Conservation (phyloP, 2,329 filamentous ascomycete species). For the Alternaria ethzedia region DNA sequence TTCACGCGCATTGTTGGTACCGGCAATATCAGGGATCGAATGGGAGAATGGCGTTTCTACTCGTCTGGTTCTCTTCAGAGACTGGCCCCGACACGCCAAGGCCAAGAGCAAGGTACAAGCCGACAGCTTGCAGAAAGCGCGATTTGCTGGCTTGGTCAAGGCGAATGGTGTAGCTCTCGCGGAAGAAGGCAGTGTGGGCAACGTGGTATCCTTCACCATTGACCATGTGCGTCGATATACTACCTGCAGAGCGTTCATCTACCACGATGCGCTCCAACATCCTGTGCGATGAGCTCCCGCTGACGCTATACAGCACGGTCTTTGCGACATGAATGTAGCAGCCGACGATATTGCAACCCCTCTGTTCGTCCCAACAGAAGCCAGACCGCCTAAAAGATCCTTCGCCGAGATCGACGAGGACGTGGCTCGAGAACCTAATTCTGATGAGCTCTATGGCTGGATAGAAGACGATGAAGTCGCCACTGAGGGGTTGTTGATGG, state of each 20-base stretch:
- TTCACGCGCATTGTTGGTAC: conserved; percentile 71
- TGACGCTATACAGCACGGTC: conserved; percentile 38
- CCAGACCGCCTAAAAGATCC: conserved; percentile 63
- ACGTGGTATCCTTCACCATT: conserved; percentile 58
- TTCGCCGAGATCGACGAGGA: conserved; percentile 64
- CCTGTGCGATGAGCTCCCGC: conserved; percentile 24
- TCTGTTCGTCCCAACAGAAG: conserved; percentile 23
- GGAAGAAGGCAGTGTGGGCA: conserved; percentile 52
- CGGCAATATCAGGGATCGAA: conserved; percentile 74
- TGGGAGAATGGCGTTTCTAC: conserved; percentile 83
- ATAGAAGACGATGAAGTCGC: conserved; percentile 65
- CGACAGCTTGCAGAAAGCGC: conserved; percentile 40
- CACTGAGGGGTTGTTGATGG: conserved; percentile 48
- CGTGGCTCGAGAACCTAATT: conserved; percentile 65
- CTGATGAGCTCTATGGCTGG: conserved; percentile 76
- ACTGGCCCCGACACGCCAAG: conserved; percentile 58
- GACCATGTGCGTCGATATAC: conserved; percentile 53
- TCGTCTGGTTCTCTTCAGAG: conserved; percentile 78
- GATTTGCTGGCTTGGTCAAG: conserved; percentile 55
- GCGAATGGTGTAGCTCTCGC: conserved; percentile 48
- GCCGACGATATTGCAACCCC: conserved; percentile 39
- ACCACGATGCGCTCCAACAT: conserved; percentile 14
- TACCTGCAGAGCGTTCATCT: conserved; percentile 34
- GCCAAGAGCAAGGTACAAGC: conserved; percentile 30
- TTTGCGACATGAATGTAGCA: conserved; percentile 40